These are phyloP conservation scores for Mycena metata DNA, from an alignment of 768 basidiomycete species.

Conservation along the genomic window DNA sequence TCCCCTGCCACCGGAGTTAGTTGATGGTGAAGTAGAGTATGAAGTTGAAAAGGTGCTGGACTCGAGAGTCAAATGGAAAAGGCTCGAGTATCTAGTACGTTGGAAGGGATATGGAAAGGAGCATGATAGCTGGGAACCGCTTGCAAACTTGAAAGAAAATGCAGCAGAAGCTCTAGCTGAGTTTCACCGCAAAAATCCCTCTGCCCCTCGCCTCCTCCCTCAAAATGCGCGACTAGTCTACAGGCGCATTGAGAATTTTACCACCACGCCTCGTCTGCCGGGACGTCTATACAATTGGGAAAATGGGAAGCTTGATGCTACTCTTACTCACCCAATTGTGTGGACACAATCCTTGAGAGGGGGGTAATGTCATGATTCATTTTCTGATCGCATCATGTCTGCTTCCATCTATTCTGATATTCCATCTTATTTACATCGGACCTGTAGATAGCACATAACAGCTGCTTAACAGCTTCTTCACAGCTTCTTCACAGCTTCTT, in stretches of 20 bases:
- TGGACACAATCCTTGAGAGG: not conserved
- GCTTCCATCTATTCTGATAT: no score
- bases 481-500: no score
- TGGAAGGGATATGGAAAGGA: conserved; percentile 40
- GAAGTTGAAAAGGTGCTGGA: conserved; percentile 37
- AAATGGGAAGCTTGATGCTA: not conserved
- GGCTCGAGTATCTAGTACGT: conserved; percentile 30
- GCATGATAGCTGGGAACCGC: conserved; percentile 41
- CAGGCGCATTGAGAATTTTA: not conserved
- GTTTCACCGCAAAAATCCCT: conserved; percentile 16
- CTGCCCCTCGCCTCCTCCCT: not conserved
- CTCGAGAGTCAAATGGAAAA: conserved; percentile 2
- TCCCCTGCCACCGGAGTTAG: conserved; percentile 11
- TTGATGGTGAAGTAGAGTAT: conserved; percentile 11
- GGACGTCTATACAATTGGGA: conserved; percentile 12
- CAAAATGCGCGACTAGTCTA: not conserved
- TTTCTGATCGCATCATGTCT: no score
- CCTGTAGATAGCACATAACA: no score
- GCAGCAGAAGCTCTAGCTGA: conserved; percentile 8
- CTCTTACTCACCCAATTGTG: not conserved
- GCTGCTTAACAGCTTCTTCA: no score
- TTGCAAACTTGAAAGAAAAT: conserved; percentile 9
- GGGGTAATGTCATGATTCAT: no score
- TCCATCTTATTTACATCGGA: no score
- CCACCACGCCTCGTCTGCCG: not conserved